These are phyloP conservation scores for Brasenia schreberi DNA, from an alignment of 164 flowering plant genomes.

Conservation along the genomic window DNA sequence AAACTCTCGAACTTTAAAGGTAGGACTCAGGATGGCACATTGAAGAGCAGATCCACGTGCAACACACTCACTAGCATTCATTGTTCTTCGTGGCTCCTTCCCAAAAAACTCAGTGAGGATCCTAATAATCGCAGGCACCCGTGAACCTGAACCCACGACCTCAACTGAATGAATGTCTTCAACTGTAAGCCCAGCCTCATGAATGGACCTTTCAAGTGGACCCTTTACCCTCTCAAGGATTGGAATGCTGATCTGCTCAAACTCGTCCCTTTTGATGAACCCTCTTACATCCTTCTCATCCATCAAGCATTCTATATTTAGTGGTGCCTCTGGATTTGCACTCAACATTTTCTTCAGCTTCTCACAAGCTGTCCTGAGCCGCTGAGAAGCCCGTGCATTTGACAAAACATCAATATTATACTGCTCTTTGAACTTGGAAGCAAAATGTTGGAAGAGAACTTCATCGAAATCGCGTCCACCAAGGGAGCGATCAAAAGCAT, in stretches of 20 bases:
- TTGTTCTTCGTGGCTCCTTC: constrained; percentile 84
- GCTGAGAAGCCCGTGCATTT: constrained; percentile 67
- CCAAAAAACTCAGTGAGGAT: constrained; percentile 75
- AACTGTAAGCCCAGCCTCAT: constrained; percentile 55
- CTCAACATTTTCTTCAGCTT: constrained; percentile 83
- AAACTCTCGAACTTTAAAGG: constrained; percentile 83
- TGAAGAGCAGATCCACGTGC: constrained; percentile 74
- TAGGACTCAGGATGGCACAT: constrained; percentile 88
- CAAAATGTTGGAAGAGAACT: constrained; percentile 66
- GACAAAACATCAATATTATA: constrained; percentile 75
- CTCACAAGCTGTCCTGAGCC: constrained; percentile 72
- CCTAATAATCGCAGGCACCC: constrained; percentile 72
- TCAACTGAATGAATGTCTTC: constrained; percentile 69
- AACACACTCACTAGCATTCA: constrained; percentile 97
- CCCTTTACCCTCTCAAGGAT: constrained; percentile 75
- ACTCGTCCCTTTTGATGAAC: constrained; percentile 73
- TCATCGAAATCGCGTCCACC: constrained; percentile 95
- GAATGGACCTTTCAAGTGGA: constrained; percentile 71
- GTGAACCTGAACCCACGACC: constrained; percentile 86
- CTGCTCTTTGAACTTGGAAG: constrained; percentile 58
- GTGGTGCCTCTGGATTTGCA: constrained; percentile 84
- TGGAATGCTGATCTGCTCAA: constrained; percentile 65
- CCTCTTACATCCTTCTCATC: constrained; percentile 90
- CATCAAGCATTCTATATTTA: constrained; percentile 90
- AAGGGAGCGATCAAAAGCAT: constrained; percentile 56